Conservation (phyloP, 2,329 filamentous ascomycete species). For the Trichoderma asperellum region DNA sequence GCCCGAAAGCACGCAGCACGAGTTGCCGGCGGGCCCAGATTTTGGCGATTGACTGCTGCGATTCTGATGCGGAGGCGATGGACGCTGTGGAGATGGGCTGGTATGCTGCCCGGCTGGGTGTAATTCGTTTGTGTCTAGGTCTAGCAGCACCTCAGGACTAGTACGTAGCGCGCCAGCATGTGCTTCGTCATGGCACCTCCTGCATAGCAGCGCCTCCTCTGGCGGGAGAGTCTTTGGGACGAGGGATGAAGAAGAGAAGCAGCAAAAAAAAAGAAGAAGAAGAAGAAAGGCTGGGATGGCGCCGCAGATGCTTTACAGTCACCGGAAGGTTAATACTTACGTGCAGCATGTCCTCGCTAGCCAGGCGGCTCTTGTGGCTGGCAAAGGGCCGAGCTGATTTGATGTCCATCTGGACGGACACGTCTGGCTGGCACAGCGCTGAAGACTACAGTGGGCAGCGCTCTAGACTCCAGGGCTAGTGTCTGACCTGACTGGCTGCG, state of each 20-base stretch:
- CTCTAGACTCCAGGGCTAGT: background rate
- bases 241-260: background rate
- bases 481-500: background rate
- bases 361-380: background rate
- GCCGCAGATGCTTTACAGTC: constrained; percentile 4
- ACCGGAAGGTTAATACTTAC: background rate
- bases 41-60: background rate
- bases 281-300: background rate
- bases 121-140: background rate
- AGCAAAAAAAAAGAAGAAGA: too few species aligned
- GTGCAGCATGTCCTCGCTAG: too few species aligned
- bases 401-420: background rate
- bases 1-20: constrained; percentile 26
- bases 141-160: background rate
- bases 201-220: background rate
- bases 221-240: background rate
- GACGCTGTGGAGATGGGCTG: background rate
- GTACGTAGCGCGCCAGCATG: background rate
- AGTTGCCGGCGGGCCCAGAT: constrained; percentile 6
- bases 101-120: background rate
- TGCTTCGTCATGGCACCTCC: background rate
- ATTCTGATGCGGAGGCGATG: constrained; percentile 11
- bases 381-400: background rate
- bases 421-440: background rate
- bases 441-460: background rate